phyloP scores from a whole-genome alignment of 768 basidiomycete genomes.

The Leccinum rimulosum region DNA sequence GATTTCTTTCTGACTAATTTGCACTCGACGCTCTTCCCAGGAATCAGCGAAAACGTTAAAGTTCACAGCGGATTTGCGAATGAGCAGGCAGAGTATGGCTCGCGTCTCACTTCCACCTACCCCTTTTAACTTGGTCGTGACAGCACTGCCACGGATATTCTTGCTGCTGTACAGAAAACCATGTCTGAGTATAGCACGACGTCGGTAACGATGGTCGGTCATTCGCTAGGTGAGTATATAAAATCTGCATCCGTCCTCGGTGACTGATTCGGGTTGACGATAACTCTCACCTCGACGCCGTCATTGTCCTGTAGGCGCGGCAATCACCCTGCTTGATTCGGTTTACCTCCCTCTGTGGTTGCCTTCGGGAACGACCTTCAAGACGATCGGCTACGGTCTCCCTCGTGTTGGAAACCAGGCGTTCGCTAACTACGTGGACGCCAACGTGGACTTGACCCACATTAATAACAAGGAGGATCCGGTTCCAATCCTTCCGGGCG shows the following conservation, averaged over 20 bases:
- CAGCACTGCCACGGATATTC: slow-evolving; percentile 40
- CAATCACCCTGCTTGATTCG: slow-evolving; percentile 26
- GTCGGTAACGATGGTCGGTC: slow-evolving; percentile 44
- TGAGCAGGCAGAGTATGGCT: slow-evolving; percentile 42
- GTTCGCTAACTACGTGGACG: slow-evolving; percentile 20
- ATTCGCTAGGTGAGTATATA: slow-evolving; percentile 36
- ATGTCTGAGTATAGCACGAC: slow-evolving; percentile 35
- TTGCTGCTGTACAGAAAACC: slow-evolving; percentile 44
- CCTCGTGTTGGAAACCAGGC: background rate
- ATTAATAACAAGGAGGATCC: slow-evolving; percentile 51
- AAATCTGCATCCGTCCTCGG: background rate
- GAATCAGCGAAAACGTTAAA: slow-evolving; percentile 26
- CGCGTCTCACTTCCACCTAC: background rate
- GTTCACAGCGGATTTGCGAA: slow-evolving; percentile 46
- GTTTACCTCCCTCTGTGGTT: background rate
- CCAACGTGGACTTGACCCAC: slow-evolving; percentile 44
- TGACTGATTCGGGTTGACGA: background rate
- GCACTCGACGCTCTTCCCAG: slow-evolving; percentile 47
- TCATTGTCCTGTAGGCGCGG: slow-evolving; percentile 29
- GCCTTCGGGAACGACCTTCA: background rate
- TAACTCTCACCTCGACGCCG: background rate
- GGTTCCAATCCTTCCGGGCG: slow-evolving; percentile 35
- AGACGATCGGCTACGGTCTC: slow-evolving; percentile 23
- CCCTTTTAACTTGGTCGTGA: background rate
- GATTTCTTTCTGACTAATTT: slow-evolving; percentile 36